Conservation (phyloP, 1,139 yeast genomes). For the Taphrina wiesneri region DNA sequence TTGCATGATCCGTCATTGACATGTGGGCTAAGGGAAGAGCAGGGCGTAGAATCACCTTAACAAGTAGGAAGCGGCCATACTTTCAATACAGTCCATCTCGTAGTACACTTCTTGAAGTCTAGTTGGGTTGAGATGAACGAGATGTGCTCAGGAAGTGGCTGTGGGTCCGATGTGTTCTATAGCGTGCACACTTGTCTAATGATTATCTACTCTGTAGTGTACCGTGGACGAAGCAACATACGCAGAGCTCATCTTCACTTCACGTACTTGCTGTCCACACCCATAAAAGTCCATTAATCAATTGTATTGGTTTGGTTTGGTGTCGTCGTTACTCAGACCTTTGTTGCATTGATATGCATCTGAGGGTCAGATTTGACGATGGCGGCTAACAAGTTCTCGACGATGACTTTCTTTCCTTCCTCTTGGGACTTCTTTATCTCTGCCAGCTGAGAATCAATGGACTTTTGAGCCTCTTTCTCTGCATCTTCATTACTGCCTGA, state of each 20-base stretch:
- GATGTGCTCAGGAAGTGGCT: not conserved
- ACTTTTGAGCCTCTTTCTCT: constrained; percentile 57
- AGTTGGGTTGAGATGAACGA: not conserved
- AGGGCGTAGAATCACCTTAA: too few species aligned
- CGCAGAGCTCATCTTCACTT: not conserved
- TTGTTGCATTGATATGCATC: constrained; percentile 72
- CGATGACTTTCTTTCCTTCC: constrained; percentile 66
- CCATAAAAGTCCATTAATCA: not conserved
- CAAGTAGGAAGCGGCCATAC: too few species aligned
- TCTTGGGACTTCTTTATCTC: constrained; percentile 64
- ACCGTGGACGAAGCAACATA: not conserved
- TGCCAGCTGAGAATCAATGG: constrained; percentile 61
- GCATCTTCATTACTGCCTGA: constrained; percentile 67
- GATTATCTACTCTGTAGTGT: not conserved
- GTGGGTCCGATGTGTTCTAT: not conserved
- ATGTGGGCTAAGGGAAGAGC: too few species aligned
- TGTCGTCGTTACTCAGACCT: constrained; percentile 20
- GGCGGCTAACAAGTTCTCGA: constrained; percentile 74
- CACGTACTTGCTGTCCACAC: not conserved
- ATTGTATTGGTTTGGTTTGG: not conserved
- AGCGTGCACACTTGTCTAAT: not conserved
- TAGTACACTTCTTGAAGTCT: too few species aligned
- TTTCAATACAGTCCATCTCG: too few species aligned
- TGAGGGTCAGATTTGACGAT: constrained; percentile 77
- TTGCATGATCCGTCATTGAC: not conserved